Percentiles rank a stretch among this genome's conserved stretches.
Conservation (phyloP, 2,329 filamentous ascomycete species). For the Cyclaneusma minus region DNA sequence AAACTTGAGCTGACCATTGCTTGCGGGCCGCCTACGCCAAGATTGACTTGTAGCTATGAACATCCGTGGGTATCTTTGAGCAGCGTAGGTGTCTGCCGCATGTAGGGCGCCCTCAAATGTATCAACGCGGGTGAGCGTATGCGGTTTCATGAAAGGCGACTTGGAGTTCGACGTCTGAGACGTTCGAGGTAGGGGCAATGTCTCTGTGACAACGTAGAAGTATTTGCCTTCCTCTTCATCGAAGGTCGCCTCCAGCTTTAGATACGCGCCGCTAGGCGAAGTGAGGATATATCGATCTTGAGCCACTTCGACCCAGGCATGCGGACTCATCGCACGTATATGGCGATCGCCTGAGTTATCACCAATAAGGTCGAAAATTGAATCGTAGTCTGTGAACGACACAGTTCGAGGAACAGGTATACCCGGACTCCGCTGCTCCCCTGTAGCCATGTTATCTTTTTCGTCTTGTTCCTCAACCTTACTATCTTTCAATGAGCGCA, state of each 20-base stretch:
- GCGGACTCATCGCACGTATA: slow-evolving; percentile 58
- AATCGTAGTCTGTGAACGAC: slow-evolving; percentile 81
- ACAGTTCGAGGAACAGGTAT: slow-evolving; percentile 22
- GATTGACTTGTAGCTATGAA: slow-evolving; percentile 50
- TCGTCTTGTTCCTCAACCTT: slow-evolving; percentile 26
- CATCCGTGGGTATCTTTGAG: slow-evolving; percentile 44
- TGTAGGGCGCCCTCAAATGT: slow-evolving; percentile 65
- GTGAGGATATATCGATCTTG: slow-evolving; percentile 55
- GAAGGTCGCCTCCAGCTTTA: slow-evolving; percentile 32
- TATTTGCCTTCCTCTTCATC: slow-evolving; percentile 8
- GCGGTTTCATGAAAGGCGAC: slow-evolving; percentile 52
- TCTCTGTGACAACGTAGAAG: slow-evolving; percentile 22
- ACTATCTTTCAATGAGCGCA: slow-evolving; percentile 37
- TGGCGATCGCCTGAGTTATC: slow-evolving; percentile 67
- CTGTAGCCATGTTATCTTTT: slow-evolving; percentile 2
- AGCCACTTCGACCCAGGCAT: slow-evolving; percentile 74
- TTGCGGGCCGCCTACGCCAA: slow-evolving; percentile 58
- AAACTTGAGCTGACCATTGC: slow-evolving; percentile 48
- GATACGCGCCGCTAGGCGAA: slow-evolving; percentile 44
- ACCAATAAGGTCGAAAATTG: slow-evolving; percentile 76
- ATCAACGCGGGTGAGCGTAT: slow-evolving; percentile 46
- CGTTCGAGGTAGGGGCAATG: slow-evolving; percentile 8
- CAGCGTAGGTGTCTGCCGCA: slow-evolving; percentile 70
- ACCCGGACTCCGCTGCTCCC: not conserved
- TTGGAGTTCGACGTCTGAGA: slow-evolving; percentile 21